phyloP scores from a whole-genome alignment of 225 moss, liverwort and hornwort species.

The Thuidium tamariscinum region DNA sequence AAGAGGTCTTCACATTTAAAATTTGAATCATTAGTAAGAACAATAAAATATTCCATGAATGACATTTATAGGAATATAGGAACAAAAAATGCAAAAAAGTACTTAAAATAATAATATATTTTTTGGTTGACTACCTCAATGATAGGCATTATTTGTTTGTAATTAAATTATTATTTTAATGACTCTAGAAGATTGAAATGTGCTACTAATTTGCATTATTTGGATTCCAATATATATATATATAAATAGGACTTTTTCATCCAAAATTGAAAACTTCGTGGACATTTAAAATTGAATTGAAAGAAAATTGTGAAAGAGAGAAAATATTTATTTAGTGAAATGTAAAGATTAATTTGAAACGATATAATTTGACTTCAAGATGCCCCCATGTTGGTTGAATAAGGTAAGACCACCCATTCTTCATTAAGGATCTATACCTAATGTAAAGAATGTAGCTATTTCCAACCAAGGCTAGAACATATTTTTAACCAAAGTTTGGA shows the following conservation, averaged over 20 bases:
- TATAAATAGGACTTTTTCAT: too few relatives aligned
- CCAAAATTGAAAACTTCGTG: rapidly evolving
- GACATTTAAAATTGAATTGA: too few relatives aligned
- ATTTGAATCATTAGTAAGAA: rapidly evolving
- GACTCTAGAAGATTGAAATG: rapidly evolving
- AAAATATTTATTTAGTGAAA: rapidly evolving
- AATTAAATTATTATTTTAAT: background rate
- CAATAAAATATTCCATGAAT: rapidly evolving
- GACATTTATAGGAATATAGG: rapidly evolving
- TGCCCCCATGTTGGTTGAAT: background rate
- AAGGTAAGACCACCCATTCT: too few relatives aligned
- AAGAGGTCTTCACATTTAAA: background rate
- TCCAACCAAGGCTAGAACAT: too few relatives aligned
- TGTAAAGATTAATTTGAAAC: background rate
- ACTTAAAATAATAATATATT: too few relatives aligned
- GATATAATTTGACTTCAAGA: background rate
- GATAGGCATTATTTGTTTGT: rapidly evolving
- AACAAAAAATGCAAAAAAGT: rapidly evolving
- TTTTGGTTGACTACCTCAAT: rapidly evolving
- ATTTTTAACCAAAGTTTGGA: too few relatives aligned
- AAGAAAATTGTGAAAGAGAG: too few relatives aligned
- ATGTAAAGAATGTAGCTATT: too few relatives aligned
- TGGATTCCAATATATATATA: rapidly evolving
- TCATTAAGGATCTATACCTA: too few relatives aligned
- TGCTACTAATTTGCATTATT: background rate